Evolutionary conservation across 257 asterid genomes (phyloP).

Genomic region (Przewalskia tangutica): DNA sequence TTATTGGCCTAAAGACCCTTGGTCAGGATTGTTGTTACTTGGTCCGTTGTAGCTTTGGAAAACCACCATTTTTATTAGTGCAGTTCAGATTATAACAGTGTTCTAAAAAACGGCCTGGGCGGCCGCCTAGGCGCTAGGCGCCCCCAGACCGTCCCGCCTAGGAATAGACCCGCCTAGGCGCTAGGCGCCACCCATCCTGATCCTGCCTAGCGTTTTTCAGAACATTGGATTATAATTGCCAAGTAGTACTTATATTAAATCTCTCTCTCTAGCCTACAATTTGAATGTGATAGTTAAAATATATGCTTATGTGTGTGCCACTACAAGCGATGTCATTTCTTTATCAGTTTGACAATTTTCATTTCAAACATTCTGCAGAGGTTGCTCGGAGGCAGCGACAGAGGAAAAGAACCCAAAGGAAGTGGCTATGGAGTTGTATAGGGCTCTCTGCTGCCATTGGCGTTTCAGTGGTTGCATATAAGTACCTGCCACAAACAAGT

Average conservation of each 20-base stretch:
- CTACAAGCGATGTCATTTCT: background rate
- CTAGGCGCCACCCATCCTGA: no score
- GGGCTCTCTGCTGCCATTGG: conserved; percentile 50
- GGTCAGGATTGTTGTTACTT: background rate
- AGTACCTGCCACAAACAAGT: conserved; percentile 30
- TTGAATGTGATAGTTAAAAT: background rate
- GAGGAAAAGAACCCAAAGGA: conserved; percentile 28
- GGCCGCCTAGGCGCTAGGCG: no score
- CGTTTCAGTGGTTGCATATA: conserved; percentile 38
- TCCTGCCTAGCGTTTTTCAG: no score
- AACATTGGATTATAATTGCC: background rate
- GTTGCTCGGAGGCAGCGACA: conserved; percentile 51
- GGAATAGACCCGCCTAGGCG: no score
- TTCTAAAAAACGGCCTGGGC: no score
- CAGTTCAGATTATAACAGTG: background rate
- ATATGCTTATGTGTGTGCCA: background rate
- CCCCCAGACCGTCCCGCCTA: no score
- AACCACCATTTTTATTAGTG: background rate
- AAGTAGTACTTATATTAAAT: background rate
- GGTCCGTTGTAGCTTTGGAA: background rate
- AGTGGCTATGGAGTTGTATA: conserved; percentile 61
- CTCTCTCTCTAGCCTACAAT: background rate
- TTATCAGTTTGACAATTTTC: background rate
- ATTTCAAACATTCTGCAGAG: conserved; percentile 31
- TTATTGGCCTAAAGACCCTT: background rate